These are phyloP conservation scores for Aspergillus alliaceus DNA, from an alignment of 2,329 filamentous ascomycete species.

Conservation along the genomic window DNA sequence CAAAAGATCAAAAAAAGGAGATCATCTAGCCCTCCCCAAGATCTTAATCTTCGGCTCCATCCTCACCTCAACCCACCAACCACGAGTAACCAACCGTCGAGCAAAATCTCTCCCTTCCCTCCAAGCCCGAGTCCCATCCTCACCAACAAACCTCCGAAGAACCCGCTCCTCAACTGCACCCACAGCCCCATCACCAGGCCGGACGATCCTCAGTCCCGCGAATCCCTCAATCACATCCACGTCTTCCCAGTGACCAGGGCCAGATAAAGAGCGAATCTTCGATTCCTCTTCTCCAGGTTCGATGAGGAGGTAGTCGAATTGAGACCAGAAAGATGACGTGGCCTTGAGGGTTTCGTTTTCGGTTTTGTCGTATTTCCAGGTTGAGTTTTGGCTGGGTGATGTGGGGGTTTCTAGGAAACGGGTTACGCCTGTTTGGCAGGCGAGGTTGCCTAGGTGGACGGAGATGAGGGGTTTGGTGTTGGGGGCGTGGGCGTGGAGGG, in stretches of 20 bases:
- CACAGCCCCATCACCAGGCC: conserved; percentile 38
- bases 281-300: conserved; percentile 41
- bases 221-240: conserved; percentile 53
- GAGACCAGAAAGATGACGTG: conserved; percentile 55
- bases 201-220: conserved; percentile 50
- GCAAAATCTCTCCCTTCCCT: conserved; percentile 23
- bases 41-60: conserved; percentile 57
- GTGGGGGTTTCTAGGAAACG: conserved; percentile 53
- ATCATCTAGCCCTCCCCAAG: conserved; percentile 4
- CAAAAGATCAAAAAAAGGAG: not conserved
- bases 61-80: conserved; percentile 56
- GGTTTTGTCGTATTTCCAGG: conserved; percentile 63
- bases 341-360: conserved; percentile 51
- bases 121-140: conserved; percentile 29
- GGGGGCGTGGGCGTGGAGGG: conserved; percentile 36
- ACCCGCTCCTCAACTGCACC: conserved; percentile 34
- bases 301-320: conserved; percentile 59
- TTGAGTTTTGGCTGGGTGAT: conserved; percentile 14
- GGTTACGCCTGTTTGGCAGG: conserved; percentile 64
- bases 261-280: conserved; percentile 34
- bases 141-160: conserved; percentile 35
- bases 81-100: conserved; percentile 39
- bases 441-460: conserved; percentile 61
- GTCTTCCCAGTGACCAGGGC: conserved; percentile 51
- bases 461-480: conserved; percentile 28